phyloP scores from a whole-genome alignment of 2,329 filamentous ascomycete genomes.

The Aspergillus calidoustus region DNA sequence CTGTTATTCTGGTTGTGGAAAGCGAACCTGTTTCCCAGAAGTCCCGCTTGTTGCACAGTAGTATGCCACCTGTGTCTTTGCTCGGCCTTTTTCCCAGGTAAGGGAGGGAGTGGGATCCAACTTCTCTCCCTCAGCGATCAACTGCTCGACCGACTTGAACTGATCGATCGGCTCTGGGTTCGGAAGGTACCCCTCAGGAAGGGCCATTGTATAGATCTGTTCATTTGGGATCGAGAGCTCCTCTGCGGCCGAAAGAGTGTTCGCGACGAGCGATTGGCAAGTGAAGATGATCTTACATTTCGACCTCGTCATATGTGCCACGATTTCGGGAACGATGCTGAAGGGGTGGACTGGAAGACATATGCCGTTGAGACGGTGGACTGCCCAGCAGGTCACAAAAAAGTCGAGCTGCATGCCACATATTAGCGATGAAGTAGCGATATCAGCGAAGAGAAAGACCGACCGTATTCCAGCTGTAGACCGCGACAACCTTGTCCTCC shows the following conservation, averaged over 20 bases:
- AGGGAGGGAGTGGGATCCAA: not conserved
- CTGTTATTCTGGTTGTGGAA: not conserved
- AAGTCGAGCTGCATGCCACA: constrained; percentile 11
- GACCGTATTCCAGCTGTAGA: constrained; percentile 19
- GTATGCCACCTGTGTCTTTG: constrained; percentile 14
- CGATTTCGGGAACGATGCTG: constrained; percentile 11
- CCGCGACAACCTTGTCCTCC: constrained; percentile 16
- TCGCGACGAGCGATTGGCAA: constrained; percentile 15
- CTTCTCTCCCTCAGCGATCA: constrained; percentile 5
- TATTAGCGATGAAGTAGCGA: not conserved
- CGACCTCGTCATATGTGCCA: constrained; percentile 5
- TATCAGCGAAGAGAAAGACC: not conserved
- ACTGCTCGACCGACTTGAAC: constrained; percentile 9
- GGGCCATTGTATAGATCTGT: constrained; percentile 5
- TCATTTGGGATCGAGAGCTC: constrained; percentile 2
- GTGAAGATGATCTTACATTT: constrained; percentile 12
- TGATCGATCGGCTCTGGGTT: constrained; percentile 7
- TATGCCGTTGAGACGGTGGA: constrained; percentile 18
- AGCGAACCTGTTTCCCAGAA: constrained; percentile 14
- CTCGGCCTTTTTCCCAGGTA: constrained; percentile 10
- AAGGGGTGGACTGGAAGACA: constrained; percentile 14
- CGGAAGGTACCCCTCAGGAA: constrained; percentile 6
- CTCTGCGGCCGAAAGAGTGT: not conserved
- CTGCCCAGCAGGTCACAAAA: constrained; percentile 15
- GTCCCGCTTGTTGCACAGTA: constrained; percentile 16